These are phyloP conservation scores for Backusella westeae DNA, from an alignment of 192 early-diverging fungal species.

Conservation along the genomic window DNA sequence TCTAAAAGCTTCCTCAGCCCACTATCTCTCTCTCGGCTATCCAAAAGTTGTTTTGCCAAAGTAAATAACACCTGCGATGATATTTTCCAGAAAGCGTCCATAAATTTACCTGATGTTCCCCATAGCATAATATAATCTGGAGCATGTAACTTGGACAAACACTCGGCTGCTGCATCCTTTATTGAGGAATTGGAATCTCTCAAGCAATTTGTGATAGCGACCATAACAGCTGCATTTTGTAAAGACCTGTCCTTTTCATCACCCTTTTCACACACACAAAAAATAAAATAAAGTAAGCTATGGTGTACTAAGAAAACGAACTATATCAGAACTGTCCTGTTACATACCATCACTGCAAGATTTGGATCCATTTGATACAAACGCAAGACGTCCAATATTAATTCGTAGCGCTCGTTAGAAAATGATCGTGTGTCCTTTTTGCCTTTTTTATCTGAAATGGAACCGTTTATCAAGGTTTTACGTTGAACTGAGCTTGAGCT, in stretches of 20 bases:
- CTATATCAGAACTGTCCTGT: background rate
- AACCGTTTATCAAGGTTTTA: conserved; percentile 31
- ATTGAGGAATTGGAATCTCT: conserved; percentile 67
- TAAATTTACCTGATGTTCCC: conserved; percentile 69
- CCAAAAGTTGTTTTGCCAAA: conserved; percentile 73
- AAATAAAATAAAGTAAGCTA: background rate
- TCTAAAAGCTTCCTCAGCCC: conserved; percentile 63
- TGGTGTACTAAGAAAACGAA: background rate
- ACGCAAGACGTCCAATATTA: conserved; percentile 71
- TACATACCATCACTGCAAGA: conserved; percentile 64
- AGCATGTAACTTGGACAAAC: conserved; percentile 72
- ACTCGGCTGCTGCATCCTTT: conserved; percentile 64
- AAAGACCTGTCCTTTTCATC: conserved; percentile 59
- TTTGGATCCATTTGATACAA: conserved; percentile 72
- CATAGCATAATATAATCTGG: conserved; percentile 70
- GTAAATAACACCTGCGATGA: conserved; percentile 58
- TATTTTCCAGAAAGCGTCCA: conserved; percentile 80
- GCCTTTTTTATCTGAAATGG: conserved; percentile 42
- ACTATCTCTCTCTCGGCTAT: conserved; percentile 60
- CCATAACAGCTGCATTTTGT: conserved; percentile 71
- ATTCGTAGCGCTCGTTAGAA: conserved; percentile 71
- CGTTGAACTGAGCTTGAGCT: background rate
- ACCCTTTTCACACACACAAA: conserved; percentile 36
- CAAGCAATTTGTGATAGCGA: conserved; percentile 71
- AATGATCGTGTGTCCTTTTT: conserved; percentile 44